Base-by-base conservation (phyloP, 352 stramenopile genomes). In the Globisporangium heterothallicum region DNA sequence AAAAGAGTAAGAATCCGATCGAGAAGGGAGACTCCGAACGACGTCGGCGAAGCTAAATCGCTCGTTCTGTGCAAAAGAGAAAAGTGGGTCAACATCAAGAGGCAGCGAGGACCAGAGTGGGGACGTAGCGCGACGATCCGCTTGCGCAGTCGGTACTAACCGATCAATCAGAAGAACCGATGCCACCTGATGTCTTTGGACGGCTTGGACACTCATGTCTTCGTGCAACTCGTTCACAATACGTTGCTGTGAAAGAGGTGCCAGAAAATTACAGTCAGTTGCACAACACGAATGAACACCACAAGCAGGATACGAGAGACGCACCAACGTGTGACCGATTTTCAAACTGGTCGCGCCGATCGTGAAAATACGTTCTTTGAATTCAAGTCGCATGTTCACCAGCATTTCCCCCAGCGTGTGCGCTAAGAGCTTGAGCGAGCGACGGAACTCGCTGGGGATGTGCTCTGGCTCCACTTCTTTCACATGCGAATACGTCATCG, bases 261-360 rank as follows among this genome's bases (percentile, higher is more conserved):
- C 35, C 6, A 4, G 46, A 19, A 50, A 22, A 52, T 19, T 4
- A 52, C 45, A 34, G 43, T 35, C 12, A 35, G 26, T n/a, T 29
- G 32, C 36, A 27, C 16, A 54, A 26, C 18, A 25, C 25, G n/a
- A 36, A 38, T 24, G 19, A 4, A 38, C 0, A 32, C 38, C 2
- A 56, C 13, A 24, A 10, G 8, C 32, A 27, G 12, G 16, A n/a
- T 21, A 53, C 69, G 32, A 38, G n/a, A n/a, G 24, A 53, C 65
- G 40, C 49, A 83, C 72, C 49, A 92, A 47, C 6, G 81, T 92
- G 49, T 92, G 76, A 8, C 81, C 81, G 21, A 92, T 84, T 53
- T 92, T 92, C 30, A 89, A 61, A 8, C 78, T 89, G 8, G 78
- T 89, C 0, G 63, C 65, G 18, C 81, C 81, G n/a, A 89, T 43